Evolutionary conservation across 2,329 filamentous ascomycete genomes (phyloP).

Genomic region (Colletotrichum theobromicola): DNA sequence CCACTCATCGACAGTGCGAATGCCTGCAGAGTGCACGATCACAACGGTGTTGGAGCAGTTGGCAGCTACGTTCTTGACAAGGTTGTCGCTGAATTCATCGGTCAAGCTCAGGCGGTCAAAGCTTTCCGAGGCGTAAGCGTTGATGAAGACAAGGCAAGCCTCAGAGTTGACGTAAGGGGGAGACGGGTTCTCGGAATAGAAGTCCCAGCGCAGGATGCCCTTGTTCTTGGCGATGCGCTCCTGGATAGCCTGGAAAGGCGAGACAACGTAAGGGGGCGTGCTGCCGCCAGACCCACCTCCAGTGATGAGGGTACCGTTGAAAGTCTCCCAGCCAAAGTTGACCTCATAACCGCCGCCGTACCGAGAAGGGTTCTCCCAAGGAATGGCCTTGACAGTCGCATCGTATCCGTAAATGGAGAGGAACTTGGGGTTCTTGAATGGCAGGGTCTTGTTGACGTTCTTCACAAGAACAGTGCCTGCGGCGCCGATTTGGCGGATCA

Average conservation of each 20-base stretch:
- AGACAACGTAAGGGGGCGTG: conserved; percentile 14
- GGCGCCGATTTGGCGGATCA: conserved; percentile 36
- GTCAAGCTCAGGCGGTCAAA: conserved; percentile 65
- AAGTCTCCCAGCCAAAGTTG: conserved; percentile 35
- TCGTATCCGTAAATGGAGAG: conserved; percentile 68
- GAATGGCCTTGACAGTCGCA: conserved; percentile 52
- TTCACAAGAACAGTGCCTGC: conserved; percentile 78
- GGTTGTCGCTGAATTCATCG: conserved; percentile 68
- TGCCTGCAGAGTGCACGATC: conserved; percentile 64
- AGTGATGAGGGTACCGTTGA: conserved; percentile 50
- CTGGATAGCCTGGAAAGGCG: conserved; percentile 59
- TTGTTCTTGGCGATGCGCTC: conserved; percentile 57
- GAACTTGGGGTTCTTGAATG: conserved; percentile 58
- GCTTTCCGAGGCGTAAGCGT: conserved; percentile 75
- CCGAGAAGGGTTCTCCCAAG: conserved; percentile 9
- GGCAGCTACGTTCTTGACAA: conserved; percentile 62
- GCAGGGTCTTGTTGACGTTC: conserved; percentile 68
- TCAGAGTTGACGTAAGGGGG: conserved; percentile 54
- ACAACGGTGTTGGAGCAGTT: conserved; percentile 68
- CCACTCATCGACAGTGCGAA: conserved; percentile 64
- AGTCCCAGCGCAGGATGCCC: conserved; percentile 60
- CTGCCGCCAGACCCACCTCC: conserved; percentile 34
- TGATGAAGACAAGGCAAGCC: conserved; percentile 72
- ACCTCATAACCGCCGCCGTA: conserved; percentile 48
- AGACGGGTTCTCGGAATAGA: conserved; percentile 49